Evolutionary conservation across 495 filamentous ascomycete species (phyloP), one percentile per base, ranked within the genome.

Genomic region (Daldinia grandis): DNA sequence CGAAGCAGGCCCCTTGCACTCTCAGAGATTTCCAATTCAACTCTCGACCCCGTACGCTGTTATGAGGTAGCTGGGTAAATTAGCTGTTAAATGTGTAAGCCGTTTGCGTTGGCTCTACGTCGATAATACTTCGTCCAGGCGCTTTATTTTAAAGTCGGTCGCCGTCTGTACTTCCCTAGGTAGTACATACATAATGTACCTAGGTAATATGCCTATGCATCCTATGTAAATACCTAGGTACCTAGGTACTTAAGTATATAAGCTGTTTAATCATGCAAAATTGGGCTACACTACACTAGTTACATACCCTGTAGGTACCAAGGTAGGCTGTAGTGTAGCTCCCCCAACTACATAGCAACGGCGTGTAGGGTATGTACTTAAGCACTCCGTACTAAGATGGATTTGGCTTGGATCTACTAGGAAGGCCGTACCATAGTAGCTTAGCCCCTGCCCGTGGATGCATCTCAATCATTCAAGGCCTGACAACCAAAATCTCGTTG

Each of bases 401-500:
- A 66, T 53, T 62, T 66, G 68, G 68, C 17, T 55, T 72, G 58
- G 69, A 68, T 72, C 69, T 64, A 68, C 69, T 50, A 65, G 60
- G 53, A 44, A 69, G 30, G 17, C 55, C 27, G 62, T 72, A 72
- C 42, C 42, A 47, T 24, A 47, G 42, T 47, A 47, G 69, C 68
- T 72, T 72, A 64, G 69, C 69, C 69, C 69, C 64, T 60, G 64
- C 69, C 69, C 69, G 64, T 68, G 69, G 69, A 69, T 68, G 69
- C 69, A 72, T 72, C 64, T 72, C 64, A 72, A 68, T 67, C 64
- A 62, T 73, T 73, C 65, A 68, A 73, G 70, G 70, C 65, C 70
- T 73, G 62, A 66, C 70, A 21, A 55, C 53, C 70, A 73, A 68
- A 73, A 73, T 73, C 65, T 73, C 65, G 61, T 73, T 28, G 61